Percentiles rank a stretch among this genome's conserved stretches.
These are phyloP conservation scores for Coemansia sp. DNA, from an alignment of 192 early-diverging fungal genomes.

Conservation along the genomic window DNA sequence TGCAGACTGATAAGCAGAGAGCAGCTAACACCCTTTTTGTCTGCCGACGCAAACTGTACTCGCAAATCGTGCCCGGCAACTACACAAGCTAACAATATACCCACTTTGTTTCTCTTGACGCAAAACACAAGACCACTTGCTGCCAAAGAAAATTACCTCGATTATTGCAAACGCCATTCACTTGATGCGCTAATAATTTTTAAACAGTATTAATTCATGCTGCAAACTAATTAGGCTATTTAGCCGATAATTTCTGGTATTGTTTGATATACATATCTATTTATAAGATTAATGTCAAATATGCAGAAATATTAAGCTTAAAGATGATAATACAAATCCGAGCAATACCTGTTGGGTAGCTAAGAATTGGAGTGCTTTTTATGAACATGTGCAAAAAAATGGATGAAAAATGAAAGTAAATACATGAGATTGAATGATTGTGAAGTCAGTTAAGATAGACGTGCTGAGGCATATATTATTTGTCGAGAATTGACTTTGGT, in stretches of 20 bases:
- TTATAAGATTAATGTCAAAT: not conserved
- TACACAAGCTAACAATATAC: too few species aligned
- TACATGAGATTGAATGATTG: not conserved
- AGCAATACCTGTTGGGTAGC: not conserved
- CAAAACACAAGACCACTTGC: too few species aligned
- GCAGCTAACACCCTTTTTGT: too few species aligned
- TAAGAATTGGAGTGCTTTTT: constrained; percentile 2
- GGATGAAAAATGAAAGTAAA: not conserved
- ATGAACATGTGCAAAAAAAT: not conserved
- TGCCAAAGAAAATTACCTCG: not conserved
- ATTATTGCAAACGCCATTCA: not conserved
- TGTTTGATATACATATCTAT: not conserved
- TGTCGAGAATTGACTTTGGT: not conserved
- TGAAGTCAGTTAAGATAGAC: not conserved
- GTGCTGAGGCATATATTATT: not conserved
- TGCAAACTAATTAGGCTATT: not conserved
- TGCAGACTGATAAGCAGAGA: too few species aligned
- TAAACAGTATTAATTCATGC: not conserved
- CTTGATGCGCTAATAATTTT: too few species aligned
- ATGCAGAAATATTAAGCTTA: not conserved
- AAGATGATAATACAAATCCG: not conserved
- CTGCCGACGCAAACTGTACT: too few species aligned
- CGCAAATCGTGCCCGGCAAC: too few species aligned
- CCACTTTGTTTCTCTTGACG: too few species aligned
- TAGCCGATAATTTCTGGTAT: not conserved